Evolutionary conservation across 148 eudicot species (phyloP), one percentile per base, ranked within the genome.

Genomic region (Rhododendron griersonianum): DNA sequence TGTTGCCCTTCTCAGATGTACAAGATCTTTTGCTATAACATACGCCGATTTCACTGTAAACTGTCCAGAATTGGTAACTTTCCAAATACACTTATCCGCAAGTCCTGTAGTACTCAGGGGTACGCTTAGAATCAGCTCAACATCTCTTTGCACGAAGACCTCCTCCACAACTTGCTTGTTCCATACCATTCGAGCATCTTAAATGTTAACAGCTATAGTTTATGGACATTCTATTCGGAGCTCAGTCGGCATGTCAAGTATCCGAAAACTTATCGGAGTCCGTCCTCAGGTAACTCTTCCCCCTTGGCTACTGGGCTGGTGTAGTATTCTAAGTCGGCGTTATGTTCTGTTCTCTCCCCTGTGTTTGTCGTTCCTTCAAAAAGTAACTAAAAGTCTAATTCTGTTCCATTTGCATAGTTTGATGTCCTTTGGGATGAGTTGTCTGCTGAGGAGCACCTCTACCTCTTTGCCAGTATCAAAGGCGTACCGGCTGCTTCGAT

Each of bases 351-450:
- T 53, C 59, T 53, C 19, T 53, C 59, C 15, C 59, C 15, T 53
- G 59, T 0, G 16, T 13, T 11, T 11, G 1, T 13, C 16, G 19
- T 53, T 53, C 16, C 57, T 50, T 41, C 21, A 15, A 25, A 45
- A 61, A n/a, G 6, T 4, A 8, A 14, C 7, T 6, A 41, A 41
- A 41, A 73, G 79, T 71, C 45, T 81, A 51, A 84, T 59, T 75
- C 18, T 81, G 77, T 63, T 80, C 18, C 48, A 45, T 11, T 83
- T 78, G 83, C 44, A 80, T 84, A 96, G 99, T 96, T 95, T 90
- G 99, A 95, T 89, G 88, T 93, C 83, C 96, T 96, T n/a, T 96
- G 99, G 99, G 92, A 92, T 84, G 93, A 87, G 81, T 77, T 96
- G 85, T 93, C 94, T 33, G 99, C 95, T 71, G 89, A 91, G 87